A percentile compares a stretch with the other conserved stretches of the same genome.
These are phyloP conservation scores for Apiospora rasikravindrae DNA, from an alignment of 2,329 filamentous ascomycete genomes.

Conservation along the genomic window DNA sequence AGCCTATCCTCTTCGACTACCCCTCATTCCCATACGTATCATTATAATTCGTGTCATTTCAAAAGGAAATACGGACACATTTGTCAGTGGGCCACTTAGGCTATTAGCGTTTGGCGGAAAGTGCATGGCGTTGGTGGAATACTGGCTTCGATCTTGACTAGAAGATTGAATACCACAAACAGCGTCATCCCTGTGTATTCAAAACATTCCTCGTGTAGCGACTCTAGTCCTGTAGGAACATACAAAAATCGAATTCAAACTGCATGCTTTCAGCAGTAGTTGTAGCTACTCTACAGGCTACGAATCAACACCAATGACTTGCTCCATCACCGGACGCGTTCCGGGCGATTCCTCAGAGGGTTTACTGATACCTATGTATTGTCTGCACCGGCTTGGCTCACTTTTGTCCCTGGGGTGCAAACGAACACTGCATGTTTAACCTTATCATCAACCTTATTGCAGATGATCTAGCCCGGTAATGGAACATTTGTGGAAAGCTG, in stretches of 20 bases:
- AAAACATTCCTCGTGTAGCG: neutral
- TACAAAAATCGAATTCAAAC: neutral
- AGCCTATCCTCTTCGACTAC: neutral
- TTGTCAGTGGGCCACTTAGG: neutral
- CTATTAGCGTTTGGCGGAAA: neutral
- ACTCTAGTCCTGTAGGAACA: neutral
- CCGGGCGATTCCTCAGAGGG: neutral
- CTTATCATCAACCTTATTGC: constrained; percentile 7
- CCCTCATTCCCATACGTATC: constrained; percentile 13
- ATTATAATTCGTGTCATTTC: constrained; percentile 3
- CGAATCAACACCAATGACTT: neutral
- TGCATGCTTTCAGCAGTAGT: neutral
- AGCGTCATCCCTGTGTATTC: neutral
- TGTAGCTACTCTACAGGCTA: neutral
- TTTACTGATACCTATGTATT: neutral
- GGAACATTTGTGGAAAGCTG: neutral
- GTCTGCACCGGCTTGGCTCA: neutral
- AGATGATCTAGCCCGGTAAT: neutral
- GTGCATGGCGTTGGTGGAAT: constrained; percentile 17
- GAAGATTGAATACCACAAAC: neutral
- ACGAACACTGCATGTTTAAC: neutral
- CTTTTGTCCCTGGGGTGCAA: neutral
- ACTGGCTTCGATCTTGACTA: neutral
- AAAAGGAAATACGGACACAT: neutral
- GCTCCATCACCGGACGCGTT: neutral